phyloP scores from a whole-genome alignment of 2,329 filamentous ascomycete species.

The Neonectria magnoliae region DNA sequence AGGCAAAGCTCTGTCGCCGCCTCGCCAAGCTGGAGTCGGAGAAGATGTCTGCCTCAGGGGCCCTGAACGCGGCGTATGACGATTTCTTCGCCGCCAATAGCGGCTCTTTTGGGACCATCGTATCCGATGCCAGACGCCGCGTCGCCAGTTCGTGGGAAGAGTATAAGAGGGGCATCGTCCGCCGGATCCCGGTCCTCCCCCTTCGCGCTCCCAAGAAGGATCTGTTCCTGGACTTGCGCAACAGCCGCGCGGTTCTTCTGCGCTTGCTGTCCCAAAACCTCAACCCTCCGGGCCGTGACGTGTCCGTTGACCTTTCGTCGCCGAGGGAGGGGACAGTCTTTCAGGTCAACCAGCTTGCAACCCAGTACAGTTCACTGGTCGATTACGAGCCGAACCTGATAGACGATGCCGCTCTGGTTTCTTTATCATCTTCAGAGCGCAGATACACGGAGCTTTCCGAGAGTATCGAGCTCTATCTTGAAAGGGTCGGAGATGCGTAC shows the following conservation, averaged over 20 bases:
- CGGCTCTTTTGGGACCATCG: neutral
- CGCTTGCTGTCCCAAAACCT: conserved; percentile 40
- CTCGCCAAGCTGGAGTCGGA: conserved; percentile 64
- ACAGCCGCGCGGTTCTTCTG: conserved; percentile 45
- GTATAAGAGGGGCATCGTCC: conserved; percentile 51
- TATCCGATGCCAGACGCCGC: conserved; percentile 31
- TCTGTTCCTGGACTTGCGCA: conserved; percentile 50
- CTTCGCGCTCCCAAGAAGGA: conserved; percentile 45
- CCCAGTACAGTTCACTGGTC: conserved; percentile 4
- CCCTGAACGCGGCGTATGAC: conserved; percentile 5
- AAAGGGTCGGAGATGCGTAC: conserved; percentile 40
- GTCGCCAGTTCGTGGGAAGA: conserved; percentile 51
- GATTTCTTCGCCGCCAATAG: conserved; percentile 4
- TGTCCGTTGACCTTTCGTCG: neutral
- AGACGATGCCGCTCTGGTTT: neutral
- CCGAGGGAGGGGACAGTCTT: conserved; percentile 22
- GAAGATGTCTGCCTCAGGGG: neutral
- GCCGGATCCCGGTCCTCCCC: conserved; percentile 55
- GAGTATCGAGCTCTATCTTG: conserved; percentile 2
- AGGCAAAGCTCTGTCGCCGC: conserved; percentile 65
- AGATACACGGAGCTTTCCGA: neutral
- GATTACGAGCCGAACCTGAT: conserved; percentile 5
- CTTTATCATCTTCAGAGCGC: neutral
- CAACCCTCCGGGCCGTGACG: neutral
- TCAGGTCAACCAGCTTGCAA: conserved; percentile 23